These are phyloP conservation scores for Euphorbia schlechtendalii DNA, from an alignment of 441 rosid genomes.

Conservation along the genomic window DNA sequence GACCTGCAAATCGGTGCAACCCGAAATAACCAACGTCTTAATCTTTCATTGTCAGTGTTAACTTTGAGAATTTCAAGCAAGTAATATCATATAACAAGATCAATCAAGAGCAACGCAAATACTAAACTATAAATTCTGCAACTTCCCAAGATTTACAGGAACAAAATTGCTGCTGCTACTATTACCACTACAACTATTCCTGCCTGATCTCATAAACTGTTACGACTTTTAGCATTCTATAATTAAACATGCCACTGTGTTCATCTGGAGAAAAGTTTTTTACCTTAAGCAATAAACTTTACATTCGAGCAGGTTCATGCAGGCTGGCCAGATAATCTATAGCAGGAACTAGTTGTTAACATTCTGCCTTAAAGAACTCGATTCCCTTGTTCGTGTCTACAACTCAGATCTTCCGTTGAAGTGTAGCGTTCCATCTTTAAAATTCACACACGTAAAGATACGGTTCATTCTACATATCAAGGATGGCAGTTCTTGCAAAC, in stretches of 20 bases:
- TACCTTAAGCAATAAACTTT: conserved; percentile 23
- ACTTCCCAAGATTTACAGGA: conserved; percentile 15
- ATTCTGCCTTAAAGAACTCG: conserved; percentile 4
- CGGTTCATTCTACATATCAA: conserved; percentile 28
- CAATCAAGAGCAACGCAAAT: conserved; percentile 1
- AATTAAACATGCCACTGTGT: conserved; percentile 12
- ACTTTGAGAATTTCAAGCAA: neutral
- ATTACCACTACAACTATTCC: neutral
- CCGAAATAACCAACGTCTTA: too few species aligned
- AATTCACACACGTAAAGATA: conserved; percentile 14
- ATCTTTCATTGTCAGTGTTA: too few species aligned
- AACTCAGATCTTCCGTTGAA: conserved; percentile 14
- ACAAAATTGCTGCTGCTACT: conserved; percentile 19
- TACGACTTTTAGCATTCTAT: conserved; percentile 11
- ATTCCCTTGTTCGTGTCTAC: conserved; percentile 13
- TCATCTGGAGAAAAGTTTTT: neutral
- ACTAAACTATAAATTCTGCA: conserved; percentile 13
- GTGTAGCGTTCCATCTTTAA: too few species aligned
- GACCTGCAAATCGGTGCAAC: too few species aligned
- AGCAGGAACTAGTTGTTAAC: conserved; percentile 6
- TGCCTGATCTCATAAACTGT: conserved; percentile 3
- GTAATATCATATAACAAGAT: neutral
- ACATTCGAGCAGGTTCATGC: conserved; percentile 22
- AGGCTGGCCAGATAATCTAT: conserved; percentile 13
- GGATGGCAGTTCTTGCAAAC: conserved; percentile 28